Evolutionary conservation across 2,329 filamentous ascomycete genomes (phyloP), one percentile per base, ranked within the genome.

Genomic region (Colletotrichum tanaceti): DNA sequence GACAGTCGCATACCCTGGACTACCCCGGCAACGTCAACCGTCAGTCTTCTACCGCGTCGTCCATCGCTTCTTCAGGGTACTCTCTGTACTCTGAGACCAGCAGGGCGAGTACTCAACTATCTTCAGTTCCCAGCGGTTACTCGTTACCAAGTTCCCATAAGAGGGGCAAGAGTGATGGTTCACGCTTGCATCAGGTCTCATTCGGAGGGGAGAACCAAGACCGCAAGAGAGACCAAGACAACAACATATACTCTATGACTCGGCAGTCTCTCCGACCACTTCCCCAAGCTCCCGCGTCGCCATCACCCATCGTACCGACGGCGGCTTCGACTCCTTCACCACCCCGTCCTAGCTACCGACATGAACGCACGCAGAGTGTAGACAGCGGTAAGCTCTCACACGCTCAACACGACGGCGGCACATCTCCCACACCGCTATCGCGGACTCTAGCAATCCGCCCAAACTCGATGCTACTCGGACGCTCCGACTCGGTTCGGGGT

Each of bases 191-290:
- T 73, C 44, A 75, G 70, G 69, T 69, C 13, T 72, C 75, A 35
- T 78, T 82, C 76, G 77, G 83, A 60, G 60, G 60, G 58, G 69
- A 68, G 53, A 70, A 62, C 46, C 49, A 63, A 22, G 54, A 69
- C 44, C 73, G 80, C 61, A 79, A 82, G 73, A 80, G 78, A 66
- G 77, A 79, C 70, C 84, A 88, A n/a, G 88, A 89, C 41, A 69
- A 89, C 41, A 69, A 87, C 73, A 84, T 90, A 71, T 94, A 93
- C 76, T 89, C 87, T 72, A 90, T 86, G 72, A 87, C 91, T 69
- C 90, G 93, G 61, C 91, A 92, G 75, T 94, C 93, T 24, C 83
- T 97, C 69, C 89, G 93, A 57, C 92, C 92, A 28, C 84, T 94
- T 7, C 88, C 90, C 4, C 91, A 92, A 75, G 83, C 87, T 1